Conservation (phyloP, 2,329 filamentous ascomycete genomes). For the Cladosporium sp. region DNA sequence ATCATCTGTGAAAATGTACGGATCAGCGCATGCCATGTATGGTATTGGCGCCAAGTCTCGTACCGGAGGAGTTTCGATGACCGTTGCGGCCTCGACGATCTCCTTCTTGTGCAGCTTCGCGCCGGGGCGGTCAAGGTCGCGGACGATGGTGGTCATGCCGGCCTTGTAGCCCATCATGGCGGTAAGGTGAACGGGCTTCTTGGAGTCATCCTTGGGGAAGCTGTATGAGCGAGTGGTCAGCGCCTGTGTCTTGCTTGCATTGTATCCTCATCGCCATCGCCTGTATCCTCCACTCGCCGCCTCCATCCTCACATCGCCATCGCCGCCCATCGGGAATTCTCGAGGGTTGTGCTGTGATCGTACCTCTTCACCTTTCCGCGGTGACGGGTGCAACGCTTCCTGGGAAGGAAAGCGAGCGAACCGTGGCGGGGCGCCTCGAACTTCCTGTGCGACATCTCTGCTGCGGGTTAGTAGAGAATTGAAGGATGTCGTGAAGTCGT, state of each 20-base stretch:
- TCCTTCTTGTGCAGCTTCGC: conserved; percentile 99
- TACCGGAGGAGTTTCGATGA: conserved; percentile 93
- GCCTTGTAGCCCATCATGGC: conserved; percentile 99
- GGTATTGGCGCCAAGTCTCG: conserved; percentile 44
- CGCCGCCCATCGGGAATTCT: background rate
- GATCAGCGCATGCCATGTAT: conserved; percentile 60
- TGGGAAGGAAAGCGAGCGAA: conserved; percentile 55
- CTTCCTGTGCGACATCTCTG: conserved; percentile 57
- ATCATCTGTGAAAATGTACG: conserved; percentile 70
- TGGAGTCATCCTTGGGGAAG: conserved; percentile 99
- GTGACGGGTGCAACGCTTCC: conserved; percentile 89
- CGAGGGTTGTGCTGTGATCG: conserved; percentile 26
- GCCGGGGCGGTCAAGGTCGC: conserved; percentile 97
- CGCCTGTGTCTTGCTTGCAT: background rate
- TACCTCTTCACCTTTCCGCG: conserved; percentile 98
- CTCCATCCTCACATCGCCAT: conserved; percentile 10
- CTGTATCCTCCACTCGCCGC: conserved; percentile 8
- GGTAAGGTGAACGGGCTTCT: conserved; percentile 99
- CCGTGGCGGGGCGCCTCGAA: conserved; percentile 93
- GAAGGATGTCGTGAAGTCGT: conserved; percentile 6
- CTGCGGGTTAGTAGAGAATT: conserved; percentile 11
- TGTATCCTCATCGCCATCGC: background rate
- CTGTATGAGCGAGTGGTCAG: conserved; percentile 44
- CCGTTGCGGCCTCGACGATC: conserved; percentile 80
- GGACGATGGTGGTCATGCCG: conserved; percentile 99